Evolutionary conservation across 202 grass and related monocot species (phyloP).

Genomic region (Brachypodium distachyon): DNA sequence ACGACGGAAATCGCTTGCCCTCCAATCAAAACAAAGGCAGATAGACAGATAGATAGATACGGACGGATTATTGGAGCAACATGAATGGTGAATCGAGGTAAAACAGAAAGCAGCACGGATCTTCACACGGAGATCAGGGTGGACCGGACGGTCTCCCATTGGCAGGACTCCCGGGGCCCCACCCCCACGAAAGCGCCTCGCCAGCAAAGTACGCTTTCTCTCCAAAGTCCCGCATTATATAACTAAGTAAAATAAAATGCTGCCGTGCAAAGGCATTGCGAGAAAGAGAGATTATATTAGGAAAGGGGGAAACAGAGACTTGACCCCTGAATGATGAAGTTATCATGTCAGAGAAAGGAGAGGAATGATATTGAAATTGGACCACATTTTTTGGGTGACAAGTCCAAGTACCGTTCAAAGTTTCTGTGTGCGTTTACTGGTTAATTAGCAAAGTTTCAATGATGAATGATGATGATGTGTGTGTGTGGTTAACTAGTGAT

Average conservation of each 20-base stretch:
- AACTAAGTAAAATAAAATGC: not conserved
- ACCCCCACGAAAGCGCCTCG: not conserved
- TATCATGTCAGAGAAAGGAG: not conserved
- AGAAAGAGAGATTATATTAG: not conserved
- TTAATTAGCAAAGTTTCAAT: not conserved
- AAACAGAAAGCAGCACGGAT: constrained; percentile 26
- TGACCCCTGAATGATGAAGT: not conserved
- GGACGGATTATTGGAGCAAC: too few relatives aligned
- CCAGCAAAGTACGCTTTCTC: not conserved
- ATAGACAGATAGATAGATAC: too few relatives aligned
- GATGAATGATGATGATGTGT: not conserved
- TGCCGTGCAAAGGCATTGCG: not conserved
- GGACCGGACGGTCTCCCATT: constrained; percentile 20
- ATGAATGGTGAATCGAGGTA: too few relatives aligned
- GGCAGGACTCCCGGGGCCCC: not conserved
- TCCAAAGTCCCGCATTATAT: not conserved
- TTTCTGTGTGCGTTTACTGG: not conserved
- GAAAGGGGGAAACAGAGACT: not conserved
- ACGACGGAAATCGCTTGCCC: not conserved
- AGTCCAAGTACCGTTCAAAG: not conserved
- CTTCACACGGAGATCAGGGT: constrained; percentile 17
- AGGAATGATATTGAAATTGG: not conserved
- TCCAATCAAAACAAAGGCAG: not conserved
- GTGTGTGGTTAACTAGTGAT: not conserved
- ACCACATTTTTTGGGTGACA: not conserved